phyloP scores from a whole-genome alignment of 208 protist species.

The Trypanosoma avium region DNA sequence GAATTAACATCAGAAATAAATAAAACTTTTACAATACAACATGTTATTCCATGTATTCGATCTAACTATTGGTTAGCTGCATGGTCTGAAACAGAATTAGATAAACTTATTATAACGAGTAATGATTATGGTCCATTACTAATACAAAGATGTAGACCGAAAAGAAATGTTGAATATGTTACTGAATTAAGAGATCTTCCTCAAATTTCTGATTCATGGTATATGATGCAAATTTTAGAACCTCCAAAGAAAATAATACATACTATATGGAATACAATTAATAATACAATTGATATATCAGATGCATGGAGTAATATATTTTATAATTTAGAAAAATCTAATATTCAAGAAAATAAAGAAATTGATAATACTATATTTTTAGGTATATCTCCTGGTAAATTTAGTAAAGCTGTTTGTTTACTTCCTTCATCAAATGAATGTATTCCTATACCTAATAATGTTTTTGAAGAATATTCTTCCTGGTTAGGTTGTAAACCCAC shows the following conservation, averaged over 20 bases:
- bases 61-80: slow-evolving; percentile 77
- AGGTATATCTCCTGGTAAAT: not conserved
- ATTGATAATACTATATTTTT: not conserved
- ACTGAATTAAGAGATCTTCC: slow-evolving; percentile 66
- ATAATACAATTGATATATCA: not conserved
- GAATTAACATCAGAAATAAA: slow-evolving; percentile 9
- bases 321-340: not conserved
- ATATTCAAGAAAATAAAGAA: not conserved
- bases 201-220: slow-evolving; percentile 37
- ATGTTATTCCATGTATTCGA: slow-evolving; percentile 76
- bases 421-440: slow-evolving; percentile 74
- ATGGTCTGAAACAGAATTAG: slow-evolving; percentile 60
- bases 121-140: slow-evolving; percentile 56
- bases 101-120: slow-evolving; percentile 72
- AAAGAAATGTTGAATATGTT: slow-evolving; percentile 65
- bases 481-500: slow-evolving; percentile 28
- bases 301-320: not conserved
- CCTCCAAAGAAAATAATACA: slow-evolving; percentile 31
- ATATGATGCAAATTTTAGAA: slow-evolving; percentile 46
- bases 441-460: slow-evolving; percentile 46
- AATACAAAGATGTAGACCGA: slow-evolving; percentile 63
- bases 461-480: slow-evolving; percentile 45
- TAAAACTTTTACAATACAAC: slow-evolving; percentile 52
- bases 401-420: slow-evolving; percentile 41
- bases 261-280: not conserved